Base-by-base conservation (phyloP, 1,139 yeast species). In the Debaryomyces fabryi region DNA sequence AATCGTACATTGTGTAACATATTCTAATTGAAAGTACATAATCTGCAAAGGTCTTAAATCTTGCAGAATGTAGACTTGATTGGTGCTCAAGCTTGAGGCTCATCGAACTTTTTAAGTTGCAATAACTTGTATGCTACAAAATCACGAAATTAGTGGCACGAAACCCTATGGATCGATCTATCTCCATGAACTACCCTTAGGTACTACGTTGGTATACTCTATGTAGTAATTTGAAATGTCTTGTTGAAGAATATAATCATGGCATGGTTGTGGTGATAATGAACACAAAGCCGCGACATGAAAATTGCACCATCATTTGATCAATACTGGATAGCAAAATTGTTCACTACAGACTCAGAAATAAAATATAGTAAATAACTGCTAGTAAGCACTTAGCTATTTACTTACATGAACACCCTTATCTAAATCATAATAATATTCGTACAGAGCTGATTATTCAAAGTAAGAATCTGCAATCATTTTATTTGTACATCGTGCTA, bases 231-330 rank as follows among this genome's bases (percentile, higher is more conserved):
- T 12, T 12, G 30, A 12, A 24, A 12, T 6, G 13, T 27, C 2
- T 27, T n/a, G 12, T 4, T 27, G 30, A 27, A 27, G 30, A 12
- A 12, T 27, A 27, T 32, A 13, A 32, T 1, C 20, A n/a, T 15
- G 1, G 13, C 4, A 5, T 13, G 12, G 23, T 18, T 5, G 12
- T 18, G 38, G 12, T 18, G 20, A 5, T 20, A 35, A 12, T n/a
- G 12, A 21, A 35, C 38, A 35, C 38, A 35, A 35, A 35, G 20
- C 25, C 25, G 38, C 38, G 25, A 35, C 25, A 35, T 35, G 38
- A 35, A 35, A 35, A 35, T 32, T 32, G 35, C 12, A 35, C 37
- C 38, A 35, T 20, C 25, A 10, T 34, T 15, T 33, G 21, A 18
- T 18, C 2, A 33, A 9, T 33, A 3, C 8, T 16, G 18, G 23